Evolutionary conservation across 2,329 filamentous ascomycete species (phyloP), one percentile per base, ranked within the genome.

Genomic region (Chalara sp.): DNA sequence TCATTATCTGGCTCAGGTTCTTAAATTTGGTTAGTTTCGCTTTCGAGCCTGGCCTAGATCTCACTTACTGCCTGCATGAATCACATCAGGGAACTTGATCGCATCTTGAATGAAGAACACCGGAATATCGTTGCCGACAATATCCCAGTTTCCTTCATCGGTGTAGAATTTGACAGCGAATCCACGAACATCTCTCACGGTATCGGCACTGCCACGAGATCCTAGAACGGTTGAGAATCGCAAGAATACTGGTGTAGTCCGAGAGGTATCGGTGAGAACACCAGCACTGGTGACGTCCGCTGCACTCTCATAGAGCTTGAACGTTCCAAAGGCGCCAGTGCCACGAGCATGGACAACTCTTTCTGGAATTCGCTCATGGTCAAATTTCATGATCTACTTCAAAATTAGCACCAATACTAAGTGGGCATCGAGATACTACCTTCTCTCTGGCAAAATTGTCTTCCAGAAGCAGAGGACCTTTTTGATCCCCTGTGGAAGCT

Each of bases 141-240:
- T 72, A 56, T 89, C 85, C 81, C 83, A 88, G 58, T 87, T 89
- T 4, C 86, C 87, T 60, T 91, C 86, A 1, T 86, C 71, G 0
- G 87, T 90, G 63, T 90, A 90, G 61, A 88, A 82, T 67, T 88
- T 89, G 55, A 88, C 68, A 0, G 87, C 86, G 56, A 92, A 93
- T 1, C 88, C 87, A 37, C 87, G 80, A 2, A 90, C 85, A 71
- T 93, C 87, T n/a, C 88, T 80, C 1, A 90, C 87, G 0, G 86
- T 91, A 63, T 93, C 88, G 5, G 87, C 85, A 47, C 83, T 87
- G 10, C 87, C 88, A 33, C 83, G 77, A 63, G 81, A 87, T 6
- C 86, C 86, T 2, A 87, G 74, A 0, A 89, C 87, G 0, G 88
- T 92, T 0, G 87, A 92, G 66, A 93, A 91, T 0, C 87, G 82